Base-by-base conservation (phyloP, 108 stramenopile genomes). In the Craspedostauros australis region DNA sequence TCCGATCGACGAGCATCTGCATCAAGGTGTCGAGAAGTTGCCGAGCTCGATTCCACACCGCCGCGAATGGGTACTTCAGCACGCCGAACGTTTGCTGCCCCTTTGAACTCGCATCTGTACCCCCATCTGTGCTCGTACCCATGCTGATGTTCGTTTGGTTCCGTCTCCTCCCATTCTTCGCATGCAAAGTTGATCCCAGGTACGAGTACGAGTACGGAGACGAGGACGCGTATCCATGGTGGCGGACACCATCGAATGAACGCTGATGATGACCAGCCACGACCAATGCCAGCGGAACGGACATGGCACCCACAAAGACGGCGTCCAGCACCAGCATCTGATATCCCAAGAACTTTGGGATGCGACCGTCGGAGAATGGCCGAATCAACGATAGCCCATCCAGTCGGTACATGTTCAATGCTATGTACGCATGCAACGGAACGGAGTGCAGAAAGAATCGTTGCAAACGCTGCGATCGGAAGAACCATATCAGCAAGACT, bases 311-410 rank as follows among this genome's bases (percentile, higher is more conserved):
- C 12, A 62, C 53, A 0, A 51, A 25, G 0, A 53, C n/a, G n/a
- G n/a, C 61, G 26, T 62, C 61, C 42, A 62, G 37, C 2, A 62
- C 1, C 4, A 62, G 44, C 0, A 47, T 62, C 24, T 62, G 61
- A 19, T 42, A 52, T n/a, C 61, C 61, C 15, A 62, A 19, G 36
- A 48, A 62, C 16, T 33, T 62, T 18, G 61, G 61, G 14, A 62
- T 29, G 15, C 14, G 19, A 6, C 61, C 61, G 4, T 39, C 21
- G 29, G 39, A 49, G 20, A 62, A 52, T 2, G 61, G 59, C 25
- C 28, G 5, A 39, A 62, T 50, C 11, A 62, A 30, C 2, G 61
- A 62, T 12, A 62, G 15, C 25, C 61, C 51, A 44, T 62, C 61
- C 26, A 62, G 50, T 4, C 61, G 61, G 24, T 62, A 62, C 2